A percentile compares a stretch with the other conserved stretches of the same genome.
These are phyloP conservation scores for Beta vulgaris DNA, from an alignment of 148 eudicot genomes.

Conservation along the genomic window DNA sequence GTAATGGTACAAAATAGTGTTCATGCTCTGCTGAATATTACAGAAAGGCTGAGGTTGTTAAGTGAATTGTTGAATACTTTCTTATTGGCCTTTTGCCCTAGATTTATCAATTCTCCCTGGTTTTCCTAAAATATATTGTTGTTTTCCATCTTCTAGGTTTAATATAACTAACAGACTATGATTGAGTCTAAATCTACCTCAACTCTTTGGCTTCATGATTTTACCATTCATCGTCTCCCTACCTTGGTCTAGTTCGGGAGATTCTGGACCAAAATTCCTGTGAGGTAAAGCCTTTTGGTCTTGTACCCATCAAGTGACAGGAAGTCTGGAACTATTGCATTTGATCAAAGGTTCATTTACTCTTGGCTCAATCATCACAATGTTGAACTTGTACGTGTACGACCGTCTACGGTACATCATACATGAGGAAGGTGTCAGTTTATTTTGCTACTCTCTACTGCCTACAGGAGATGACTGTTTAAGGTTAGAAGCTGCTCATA, in stretches of 20 bases:
- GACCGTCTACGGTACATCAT: no score
- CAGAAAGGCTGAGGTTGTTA: no score
- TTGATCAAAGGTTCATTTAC: not conserved
- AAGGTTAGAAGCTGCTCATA: not conserved
- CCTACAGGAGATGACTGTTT: not conserved
- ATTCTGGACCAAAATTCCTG: not conserved
- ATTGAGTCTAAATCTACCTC: not conserved
- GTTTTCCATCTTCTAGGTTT: no score
- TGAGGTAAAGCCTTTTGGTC: not conserved
- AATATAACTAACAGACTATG: no score
- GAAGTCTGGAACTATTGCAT: not conserved
- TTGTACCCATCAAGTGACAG: not conserved
- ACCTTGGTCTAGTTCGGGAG: not conserved
- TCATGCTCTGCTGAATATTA: no score
- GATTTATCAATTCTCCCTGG: no score
- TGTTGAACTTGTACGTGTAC: no score
- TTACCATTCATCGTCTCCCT: not conserved
- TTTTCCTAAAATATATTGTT: no score
- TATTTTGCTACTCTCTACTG: no score
- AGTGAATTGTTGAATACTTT: no score
- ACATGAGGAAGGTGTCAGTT: not conserved
- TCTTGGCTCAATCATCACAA: not conserved
- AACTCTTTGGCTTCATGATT: not conserved
- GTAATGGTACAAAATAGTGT: no score
- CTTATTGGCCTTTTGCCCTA: no score